These are phyloP conservation scores for Aspergillus neotritici DNA, from an alignment of 2,329 filamentous ascomycete species.

Conservation along the genomic window DNA sequence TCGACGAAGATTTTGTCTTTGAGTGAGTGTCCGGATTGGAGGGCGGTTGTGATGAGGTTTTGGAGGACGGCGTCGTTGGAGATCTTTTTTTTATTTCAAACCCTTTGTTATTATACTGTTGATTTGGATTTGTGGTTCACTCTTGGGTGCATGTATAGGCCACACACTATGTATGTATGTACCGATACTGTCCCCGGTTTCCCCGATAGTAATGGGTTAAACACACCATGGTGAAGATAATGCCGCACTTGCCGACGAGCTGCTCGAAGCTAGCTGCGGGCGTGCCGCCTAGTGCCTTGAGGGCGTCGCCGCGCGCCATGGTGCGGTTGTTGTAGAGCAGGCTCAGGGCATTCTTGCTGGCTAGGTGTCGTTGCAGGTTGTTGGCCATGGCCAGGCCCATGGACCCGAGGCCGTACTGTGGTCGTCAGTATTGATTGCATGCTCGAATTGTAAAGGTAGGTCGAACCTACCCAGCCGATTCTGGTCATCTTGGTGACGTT, in stretches of 20 bases:
- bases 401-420: conserved; percentile 40
- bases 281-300: conserved; percentile 32
- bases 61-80: conserved; percentile 39
- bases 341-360: conserved; percentile 24
- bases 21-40: conserved; percentile 33
- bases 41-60: conserved; percentile 23
- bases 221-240: conserved; percentile 37
- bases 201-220: not conserved
- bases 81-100: conserved; percentile 27
- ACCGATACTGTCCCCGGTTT: not conserved
- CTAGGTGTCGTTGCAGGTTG: conserved; percentile 39
- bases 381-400: conserved; percentile 43
- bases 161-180: not conserved
- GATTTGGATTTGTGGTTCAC: not conserved
- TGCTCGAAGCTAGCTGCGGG: conserved; percentile 30
- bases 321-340: conserved; percentile 41
- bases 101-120: conserved; percentile 8
- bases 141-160: not conserved
- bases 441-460: not conserved
- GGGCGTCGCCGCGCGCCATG: conserved; percentile 32
- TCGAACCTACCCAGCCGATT: conserved; percentile 31
- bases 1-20: conserved; percentile 77
- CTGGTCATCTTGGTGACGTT: conserved; percentile 20
- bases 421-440: conserved; percentile 1
- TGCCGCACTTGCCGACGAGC: conserved; percentile 31